Conservation (phyloP, 192 early-diverging fungal species). For the Kappamyces sp. region DNA sequence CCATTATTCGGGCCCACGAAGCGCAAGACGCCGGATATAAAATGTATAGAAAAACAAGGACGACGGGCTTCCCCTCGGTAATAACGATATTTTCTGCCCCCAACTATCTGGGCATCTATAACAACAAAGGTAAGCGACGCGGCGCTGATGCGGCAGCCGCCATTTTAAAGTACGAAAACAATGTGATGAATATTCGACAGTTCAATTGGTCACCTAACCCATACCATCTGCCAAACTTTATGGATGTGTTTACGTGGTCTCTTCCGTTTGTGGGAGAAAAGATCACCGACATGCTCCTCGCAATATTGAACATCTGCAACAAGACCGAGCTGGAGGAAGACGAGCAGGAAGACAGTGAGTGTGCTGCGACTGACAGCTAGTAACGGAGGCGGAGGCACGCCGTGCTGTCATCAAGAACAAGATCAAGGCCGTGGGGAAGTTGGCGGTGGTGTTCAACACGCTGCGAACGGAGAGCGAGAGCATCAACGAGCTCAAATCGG, state of each 20-base stretch:
- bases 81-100: slow-evolving; percentile 98
- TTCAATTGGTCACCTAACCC: slow-evolving; percentile 92
- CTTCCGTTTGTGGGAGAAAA: slow-evolving; percentile 98
- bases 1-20: slow-evolving; percentile 95
- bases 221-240: slow-evolving; percentile 98
- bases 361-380: slow-evolving; percentile 12
- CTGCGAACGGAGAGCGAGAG: slow-evolving; percentile 85
- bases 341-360: slow-evolving; percentile 28
- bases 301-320: slow-evolving; percentile 90
- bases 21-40: slow-evolving; percentile 92
- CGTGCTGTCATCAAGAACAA: slow-evolving; percentile 73
- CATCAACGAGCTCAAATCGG: slow-evolving; percentile 86
- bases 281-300: slow-evolving; percentile 94
- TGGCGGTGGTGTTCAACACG: slow-evolving; percentile 84
- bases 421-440: slow-evolving; percentile 87
- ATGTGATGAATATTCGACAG: slow-evolving; percentile 99
- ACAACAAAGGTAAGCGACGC: slow-evolving; percentile 70
- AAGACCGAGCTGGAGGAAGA: slow-evolving; percentile 84
- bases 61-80: slow-evolving; percentile 91
- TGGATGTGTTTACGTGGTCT: slow-evolving; percentile 98
- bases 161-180: slow-evolving; percentile 96
- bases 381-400: slow-evolving; percentile 55
- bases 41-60: slow-evolving; percentile 92
- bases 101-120: slow-evolving; percentile 97
- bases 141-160: slow-evolving; percentile 54